Conservation (phyloP, 2,329 filamentous ascomycete genomes). For the Trichoderma afroharzianum region DNA sequence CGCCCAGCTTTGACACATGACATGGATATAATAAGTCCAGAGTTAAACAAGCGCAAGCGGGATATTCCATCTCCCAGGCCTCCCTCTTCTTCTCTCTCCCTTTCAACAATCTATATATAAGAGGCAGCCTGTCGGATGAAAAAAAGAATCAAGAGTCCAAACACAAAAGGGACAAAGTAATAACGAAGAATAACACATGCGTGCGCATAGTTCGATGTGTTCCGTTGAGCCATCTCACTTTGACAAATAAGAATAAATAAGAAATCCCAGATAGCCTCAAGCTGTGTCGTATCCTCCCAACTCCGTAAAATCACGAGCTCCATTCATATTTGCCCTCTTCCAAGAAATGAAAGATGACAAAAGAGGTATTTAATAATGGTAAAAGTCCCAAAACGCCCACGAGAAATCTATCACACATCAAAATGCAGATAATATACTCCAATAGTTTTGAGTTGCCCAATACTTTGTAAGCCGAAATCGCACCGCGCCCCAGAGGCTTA, state of each 20-base stretch:
- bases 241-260: conserved; percentile 4
- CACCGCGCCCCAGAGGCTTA: not conserved
- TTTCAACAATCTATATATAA: not conserved
- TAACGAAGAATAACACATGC: conserved; percentile 12
- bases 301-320: conserved; percentile 23
- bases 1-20: not conserved
- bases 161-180: conserved; percentile 6
- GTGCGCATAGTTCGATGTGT: not conserved
- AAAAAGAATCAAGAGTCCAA: not conserved
- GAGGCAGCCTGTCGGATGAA: not conserved
- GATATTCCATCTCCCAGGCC: not conserved
- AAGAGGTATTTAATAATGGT: conserved; percentile 7
- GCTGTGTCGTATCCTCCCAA: conserved; percentile 21
- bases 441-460: not conserved
- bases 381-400: conserved; percentile 8
- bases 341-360: not conserved
- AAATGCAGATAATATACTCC: conserved; percentile 12
- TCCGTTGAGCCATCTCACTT: conserved; percentile 5
- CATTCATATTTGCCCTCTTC: conserved; percentile 10
- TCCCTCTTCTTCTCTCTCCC: not conserved
- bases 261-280: not conserved
- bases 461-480: not conserved
- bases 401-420: conserved; percentile 10
- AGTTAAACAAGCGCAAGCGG: not conserved
- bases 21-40: not conserved